Evolutionary conservation across 169 alveolate genomes (phyloP), one percentile per base, ranked within the genome.

Genomic region (Perkinsus marinus): DNA sequence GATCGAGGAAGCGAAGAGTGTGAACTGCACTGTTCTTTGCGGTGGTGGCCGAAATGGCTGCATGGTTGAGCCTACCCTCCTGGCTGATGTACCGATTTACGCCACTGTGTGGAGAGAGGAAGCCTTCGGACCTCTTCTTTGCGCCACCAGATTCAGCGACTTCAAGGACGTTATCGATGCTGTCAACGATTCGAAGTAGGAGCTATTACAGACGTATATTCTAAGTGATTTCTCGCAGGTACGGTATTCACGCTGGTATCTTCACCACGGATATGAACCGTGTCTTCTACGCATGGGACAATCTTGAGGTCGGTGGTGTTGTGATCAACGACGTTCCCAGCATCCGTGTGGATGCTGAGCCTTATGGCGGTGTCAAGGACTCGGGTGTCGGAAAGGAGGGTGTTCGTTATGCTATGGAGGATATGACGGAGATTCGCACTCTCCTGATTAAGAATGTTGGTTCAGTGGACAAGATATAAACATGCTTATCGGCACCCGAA

Each of bases 251-350:
- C 17, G 90, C 90, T 39, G 90, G 90, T 37, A 69, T 69, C 90
- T 69, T 69, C 90, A 69, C 90, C 43, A 30, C 43, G 5, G 90
- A 69, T 26, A 30, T 69, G 43, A 36, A 69, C 39, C 90, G 90
- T 37, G 41, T 36, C 7, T 37, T 36, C 43, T 30, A 30, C 30
- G 90, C 90, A 7, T 69, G 90, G 90, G 39, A 69, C 41, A 30
- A 37, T 39, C 90, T 69, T 39, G 90, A 69, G 90, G 90, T 69
- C 43, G 90, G 90, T 26, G 90, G 90, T n/a, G 90, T 69, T 26
- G 90, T 69, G 0, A 69, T 69, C 90, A 37, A 37, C 39, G 90
- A 69, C 34, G 90, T 69, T n/a, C 90, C 90, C 43, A 36, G 43
- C 39, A 36, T 30, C 43, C 90, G 90, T 30, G 90, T 69, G 90